Conservation (phyloP, 1,284 basidiomycete species). For the Apiotrichum mycotoxinovorans region DNA sequence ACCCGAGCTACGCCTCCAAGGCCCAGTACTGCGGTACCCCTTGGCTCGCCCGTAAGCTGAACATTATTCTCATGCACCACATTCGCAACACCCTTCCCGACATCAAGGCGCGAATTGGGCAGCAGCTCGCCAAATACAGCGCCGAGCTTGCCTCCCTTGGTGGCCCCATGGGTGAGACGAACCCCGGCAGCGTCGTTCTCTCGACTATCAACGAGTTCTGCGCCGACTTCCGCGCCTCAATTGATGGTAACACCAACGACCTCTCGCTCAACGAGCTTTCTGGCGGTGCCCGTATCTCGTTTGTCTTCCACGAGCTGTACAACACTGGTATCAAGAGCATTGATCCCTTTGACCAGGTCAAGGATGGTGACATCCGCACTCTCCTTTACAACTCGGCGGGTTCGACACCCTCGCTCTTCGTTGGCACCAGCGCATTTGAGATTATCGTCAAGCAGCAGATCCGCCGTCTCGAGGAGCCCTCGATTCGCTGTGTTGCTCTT, state of each 20-base stretch:
- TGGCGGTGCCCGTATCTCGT: conserved; percentile 94
- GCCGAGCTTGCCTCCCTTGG: conserved; percentile 81
- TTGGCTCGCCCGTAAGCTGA: conserved; percentile 93
- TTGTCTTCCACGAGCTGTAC: conserved; percentile 97
- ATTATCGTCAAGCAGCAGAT: conserved; percentile 99
- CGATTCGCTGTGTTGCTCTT: conserved; percentile 85
- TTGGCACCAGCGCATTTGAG: conserved; percentile 93
- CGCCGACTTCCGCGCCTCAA: conserved; percentile 89
- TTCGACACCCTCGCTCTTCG: conserved; percentile 92
- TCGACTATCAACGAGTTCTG: conserved; percentile 97
- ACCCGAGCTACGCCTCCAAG: conserved; percentile 87
- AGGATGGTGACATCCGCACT: conserved; percentile 94
- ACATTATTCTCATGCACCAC: conserved; percentile 98
- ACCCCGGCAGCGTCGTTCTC: conserved; percentile 81
- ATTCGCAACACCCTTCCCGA: conserved; percentile 94
- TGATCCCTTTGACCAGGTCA: conserved; percentile 97
- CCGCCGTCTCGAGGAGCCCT: conserved; percentile 88
- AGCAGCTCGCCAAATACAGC: conserved; percentile 82
- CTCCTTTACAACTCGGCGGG: conserved; percentile 97
- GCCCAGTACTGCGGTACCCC: conserved; percentile 96
- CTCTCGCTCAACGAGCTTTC: conserved; percentile 89
- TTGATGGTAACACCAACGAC: conserved; percentile 96
- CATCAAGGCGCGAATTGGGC: conserved; percentile 87
- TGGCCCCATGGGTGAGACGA: conserved; percentile 76
- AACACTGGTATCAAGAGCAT: conserved; percentile 92